Conservation (phyloP, 805 yeast species). For the Candida silvatica region DNA sequence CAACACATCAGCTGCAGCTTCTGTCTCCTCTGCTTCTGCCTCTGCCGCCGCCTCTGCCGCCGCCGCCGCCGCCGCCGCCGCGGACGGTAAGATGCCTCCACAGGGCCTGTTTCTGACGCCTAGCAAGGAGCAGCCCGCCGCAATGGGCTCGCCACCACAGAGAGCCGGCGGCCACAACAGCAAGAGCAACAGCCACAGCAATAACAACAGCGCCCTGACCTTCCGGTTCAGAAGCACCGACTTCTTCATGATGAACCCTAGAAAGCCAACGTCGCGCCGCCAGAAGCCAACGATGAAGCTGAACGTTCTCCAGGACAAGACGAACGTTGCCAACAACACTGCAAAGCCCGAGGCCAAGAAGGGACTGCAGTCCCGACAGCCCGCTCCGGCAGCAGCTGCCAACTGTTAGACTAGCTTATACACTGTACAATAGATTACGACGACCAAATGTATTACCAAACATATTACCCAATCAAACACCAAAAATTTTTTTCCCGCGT, state of each 20-base stretch:
- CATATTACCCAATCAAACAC: no score
- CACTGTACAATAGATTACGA: no score
- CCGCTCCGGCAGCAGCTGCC: no score
- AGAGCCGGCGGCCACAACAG: no score
- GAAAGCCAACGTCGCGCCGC: slow-evolving; percentile 15
- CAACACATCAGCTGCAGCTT: background rate
- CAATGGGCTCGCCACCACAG: background rate
- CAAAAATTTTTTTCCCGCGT: no score
- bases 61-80: background rate
- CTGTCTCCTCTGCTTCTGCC: background rate
- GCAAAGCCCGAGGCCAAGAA: background rate
- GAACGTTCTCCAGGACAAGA: slow-evolving; percentile 3
- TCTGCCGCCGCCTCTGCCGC: background rate
- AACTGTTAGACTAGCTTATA: no score
- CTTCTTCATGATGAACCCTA: slow-evolving; percentile 22
- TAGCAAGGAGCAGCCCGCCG: slow-evolving; percentile 5
- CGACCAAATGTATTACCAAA: no score
- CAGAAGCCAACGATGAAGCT: slow-evolving; percentile 25
- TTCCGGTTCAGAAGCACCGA: slow-evolving; percentile 29
- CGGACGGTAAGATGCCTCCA: slow-evolving; percentile 11
- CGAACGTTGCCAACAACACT: slow-evolving; percentile 5
- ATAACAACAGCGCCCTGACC: slow-evolving; percentile 9
- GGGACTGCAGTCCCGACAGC: no score
- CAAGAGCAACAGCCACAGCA: background rate
- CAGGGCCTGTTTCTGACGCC: slow-evolving; percentile 19